Percentiles rank a stretch among this genome's conserved stretches.
These are phyloP conservation scores for Acmispon strigosus DNA, from an alignment of 306 rosid genomes.

Conservation along the genomic window DNA sequence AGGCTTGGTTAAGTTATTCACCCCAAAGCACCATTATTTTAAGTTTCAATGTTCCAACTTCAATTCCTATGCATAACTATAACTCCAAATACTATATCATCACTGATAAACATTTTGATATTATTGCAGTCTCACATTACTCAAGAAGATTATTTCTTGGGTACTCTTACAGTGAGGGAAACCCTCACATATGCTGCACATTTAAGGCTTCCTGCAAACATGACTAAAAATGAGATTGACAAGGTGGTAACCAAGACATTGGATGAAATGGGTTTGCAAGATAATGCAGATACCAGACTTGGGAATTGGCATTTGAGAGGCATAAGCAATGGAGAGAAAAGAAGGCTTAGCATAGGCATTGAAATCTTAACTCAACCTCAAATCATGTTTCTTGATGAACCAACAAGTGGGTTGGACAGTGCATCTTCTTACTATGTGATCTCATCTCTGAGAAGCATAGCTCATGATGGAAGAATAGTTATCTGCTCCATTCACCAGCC, in stretches of 20 bases:
- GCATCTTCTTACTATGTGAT: slow-evolving; percentile 63
- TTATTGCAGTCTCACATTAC: slow-evolving; percentile 50
- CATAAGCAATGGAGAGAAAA: slow-evolving; percentile 65
- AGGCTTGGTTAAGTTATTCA: no score
- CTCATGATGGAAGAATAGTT: slow-evolving; percentile 52
- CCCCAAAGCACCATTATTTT: no score
- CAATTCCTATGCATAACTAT: no score
- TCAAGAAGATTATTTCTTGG: slow-evolving; percentile 58
- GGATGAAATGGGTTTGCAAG: slow-evolving; percentile 60
- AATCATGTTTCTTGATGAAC: slow-evolving; percentile 64
- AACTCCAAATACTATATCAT: no score
- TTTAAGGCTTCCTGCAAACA: slow-evolving; percentile 47
- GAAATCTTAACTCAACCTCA: slow-evolving; percentile 53
- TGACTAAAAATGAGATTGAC: slow-evolving; percentile 38
- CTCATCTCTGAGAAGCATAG: slow-evolving; percentile 45
- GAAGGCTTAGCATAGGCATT: slow-evolving; percentile 54
- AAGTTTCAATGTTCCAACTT: no score
- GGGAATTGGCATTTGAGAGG: slow-evolving; percentile 73
- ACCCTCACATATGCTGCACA: slow-evolving; percentile 54
- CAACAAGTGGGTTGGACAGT: slow-evolving; percentile 71
- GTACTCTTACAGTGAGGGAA: slow-evolving; percentile 60
- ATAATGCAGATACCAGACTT: slow-evolving; percentile 42
- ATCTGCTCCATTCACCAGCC: slow-evolving; percentile 65
- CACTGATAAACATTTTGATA: no score
- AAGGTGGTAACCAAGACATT: slow-evolving; percentile 36